Evolutionary conservation across 768 basidiomycete species (phyloP).

Genomic region (Suillus cothurnatus): DNA sequence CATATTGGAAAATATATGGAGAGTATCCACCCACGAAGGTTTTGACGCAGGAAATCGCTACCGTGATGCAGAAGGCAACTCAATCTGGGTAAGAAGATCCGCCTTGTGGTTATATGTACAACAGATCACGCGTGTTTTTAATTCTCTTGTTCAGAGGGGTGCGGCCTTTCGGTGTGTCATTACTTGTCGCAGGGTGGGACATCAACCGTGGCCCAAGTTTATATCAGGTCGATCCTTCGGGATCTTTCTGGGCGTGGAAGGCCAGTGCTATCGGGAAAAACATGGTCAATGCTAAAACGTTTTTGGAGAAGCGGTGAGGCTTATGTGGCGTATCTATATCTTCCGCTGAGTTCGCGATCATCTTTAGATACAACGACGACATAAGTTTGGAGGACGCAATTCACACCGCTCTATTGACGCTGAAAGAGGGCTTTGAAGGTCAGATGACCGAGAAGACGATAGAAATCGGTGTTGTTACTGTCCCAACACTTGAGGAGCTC

Average conservation of each 20-base stretch:
- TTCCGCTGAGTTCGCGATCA: conserved; percentile 20
- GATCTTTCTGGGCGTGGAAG: conserved; percentile 99
- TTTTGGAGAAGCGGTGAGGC: conserved; percentile 93
- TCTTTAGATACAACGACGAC: conserved; percentile 92
- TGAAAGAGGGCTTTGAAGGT: conserved; percentile 99
- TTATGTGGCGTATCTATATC: conserved; percentile 23
- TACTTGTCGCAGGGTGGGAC: conserved; percentile 98
- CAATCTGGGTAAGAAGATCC: conserved; percentile 83
- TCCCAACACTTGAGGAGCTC: conserved; percentile 66
- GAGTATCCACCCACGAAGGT: conserved; percentile 98
- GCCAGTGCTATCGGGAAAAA: conserved; percentile 99
- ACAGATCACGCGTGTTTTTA: conserved; percentile 33
- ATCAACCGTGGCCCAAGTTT: conserved; percentile 91
- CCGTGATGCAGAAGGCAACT: conserved; percentile 98
- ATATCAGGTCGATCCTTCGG: conserved; percentile 99
- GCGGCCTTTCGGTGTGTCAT: conserved; percentile 96
- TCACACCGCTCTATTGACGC: conserved; percentile 94
- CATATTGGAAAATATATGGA: conserved; percentile 99
- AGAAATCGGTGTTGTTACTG: conserved; percentile 95
- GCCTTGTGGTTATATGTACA: conserved; percentile 14
- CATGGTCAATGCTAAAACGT: conserved; percentile 99
- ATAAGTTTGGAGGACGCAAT: conserved; percentile 99
- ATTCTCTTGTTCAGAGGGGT: conserved; percentile 71
- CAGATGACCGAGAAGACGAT: conserved; percentile 99
- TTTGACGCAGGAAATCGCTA: conserved; percentile 95